Evolutionary conservation across 192 early-diverging fungal species (phyloP).

Genomic region (Kickxella alabastrina): DNA sequence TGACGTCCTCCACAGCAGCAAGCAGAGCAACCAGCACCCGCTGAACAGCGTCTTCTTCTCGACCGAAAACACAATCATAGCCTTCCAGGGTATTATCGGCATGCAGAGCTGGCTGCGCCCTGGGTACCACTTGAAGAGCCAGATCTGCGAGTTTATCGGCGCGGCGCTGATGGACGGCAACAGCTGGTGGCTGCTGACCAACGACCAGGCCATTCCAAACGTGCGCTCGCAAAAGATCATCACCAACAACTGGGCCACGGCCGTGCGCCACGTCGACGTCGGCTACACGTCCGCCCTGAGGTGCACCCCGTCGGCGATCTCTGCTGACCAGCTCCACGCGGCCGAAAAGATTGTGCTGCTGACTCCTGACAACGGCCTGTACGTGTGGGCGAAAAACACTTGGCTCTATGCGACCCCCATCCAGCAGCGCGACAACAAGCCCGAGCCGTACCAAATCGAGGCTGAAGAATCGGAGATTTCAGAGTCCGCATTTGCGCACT

Average conservation of each 20-base stretch:
- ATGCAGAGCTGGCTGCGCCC: slow-evolving; percentile 32
- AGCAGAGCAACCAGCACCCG: slow-evolving; percentile 27
- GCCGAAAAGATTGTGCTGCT: slow-evolving; percentile 29
- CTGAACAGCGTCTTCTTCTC: slow-evolving; percentile 30
- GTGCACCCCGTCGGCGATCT: slow-evolving; percentile 21
- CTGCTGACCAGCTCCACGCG: slow-evolving; percentile 17
- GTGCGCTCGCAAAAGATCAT: slow-evolving; percentile 21
- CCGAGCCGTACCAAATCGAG: slow-evolving; percentile 31
- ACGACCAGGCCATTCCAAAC: slow-evolving; percentile 12
- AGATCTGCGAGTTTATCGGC: slow-evolving; percentile 44
- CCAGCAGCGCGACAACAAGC: slow-evolving; percentile 10
- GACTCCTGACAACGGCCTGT: slow-evolving; percentile 32
- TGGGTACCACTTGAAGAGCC: slow-evolving; percentile 34
- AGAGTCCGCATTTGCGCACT: slow-evolving; percentile 11
- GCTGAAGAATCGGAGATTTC: slow-evolving; percentile 16
- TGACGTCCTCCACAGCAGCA: slow-evolving; percentile 12
- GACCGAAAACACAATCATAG: slow-evolving; percentile 18
- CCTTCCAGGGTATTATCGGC: slow-evolving; percentile 35
- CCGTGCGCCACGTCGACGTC: slow-evolving; percentile 46
- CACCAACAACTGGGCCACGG: slow-evolving; percentile 32
- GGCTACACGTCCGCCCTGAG: slow-evolving; percentile 35
- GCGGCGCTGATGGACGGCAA: slow-evolving; percentile 34
- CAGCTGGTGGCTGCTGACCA: slow-evolving; percentile 44
- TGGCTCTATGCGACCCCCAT: slow-evolving; percentile 12
- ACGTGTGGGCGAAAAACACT: slow-evolving; percentile 17